These are phyloP conservation scores for Tephrocybe sp. DNA, from an alignment of 768 basidiomycete genomes.

Conservation along the genomic window DNA sequence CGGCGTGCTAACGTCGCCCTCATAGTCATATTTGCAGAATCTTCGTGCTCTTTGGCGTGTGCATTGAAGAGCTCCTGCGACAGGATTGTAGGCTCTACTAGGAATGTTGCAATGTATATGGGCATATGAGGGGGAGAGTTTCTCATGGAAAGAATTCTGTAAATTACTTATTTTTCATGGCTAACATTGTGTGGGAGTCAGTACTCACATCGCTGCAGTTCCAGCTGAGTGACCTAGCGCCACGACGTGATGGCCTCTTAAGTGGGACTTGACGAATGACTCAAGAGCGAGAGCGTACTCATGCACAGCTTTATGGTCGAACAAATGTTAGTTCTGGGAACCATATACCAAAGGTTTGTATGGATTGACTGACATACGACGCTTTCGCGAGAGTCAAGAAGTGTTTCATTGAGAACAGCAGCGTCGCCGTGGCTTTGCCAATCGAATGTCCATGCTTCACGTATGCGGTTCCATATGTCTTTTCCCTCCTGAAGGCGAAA, in stretches of 20 bases:
- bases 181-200: background rate
- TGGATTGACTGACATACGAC: constrained; percentile 22
- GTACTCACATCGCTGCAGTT: constrained; percentile 27
- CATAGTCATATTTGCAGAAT: constrained; percentile 16
- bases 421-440: constrained; percentile 41
- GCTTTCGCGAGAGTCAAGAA: constrained; percentile 21
- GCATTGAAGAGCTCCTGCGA: constrained; percentile 24
- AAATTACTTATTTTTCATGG: background rate
- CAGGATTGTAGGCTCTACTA: constrained; percentile 34
- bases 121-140: constrained; percentile 10
- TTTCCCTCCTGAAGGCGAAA: constrained; percentile 24
- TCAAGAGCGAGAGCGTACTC: constrained; percentile 24
- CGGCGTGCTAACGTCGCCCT: constrained; percentile 23
- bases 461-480: constrained; percentile 24
- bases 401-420: constrained; percentile 29
- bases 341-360: too few relatives aligned
- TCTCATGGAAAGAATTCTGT: constrained; percentile 19
- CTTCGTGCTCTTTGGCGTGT: constrained; percentile 16
- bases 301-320: constrained; percentile 20
- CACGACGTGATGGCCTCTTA: constrained; percentile 24
- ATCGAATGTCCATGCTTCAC: constrained; percentile 41
- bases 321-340: too few relatives aligned
- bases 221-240: constrained; percentile 35
- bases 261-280: constrained; percentile 13
- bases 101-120: constrained; percentile 25